phyloP scores from a whole-genome alignment of 2,329 filamentous ascomycete genomes.

The Phoma herbarum region DNA sequence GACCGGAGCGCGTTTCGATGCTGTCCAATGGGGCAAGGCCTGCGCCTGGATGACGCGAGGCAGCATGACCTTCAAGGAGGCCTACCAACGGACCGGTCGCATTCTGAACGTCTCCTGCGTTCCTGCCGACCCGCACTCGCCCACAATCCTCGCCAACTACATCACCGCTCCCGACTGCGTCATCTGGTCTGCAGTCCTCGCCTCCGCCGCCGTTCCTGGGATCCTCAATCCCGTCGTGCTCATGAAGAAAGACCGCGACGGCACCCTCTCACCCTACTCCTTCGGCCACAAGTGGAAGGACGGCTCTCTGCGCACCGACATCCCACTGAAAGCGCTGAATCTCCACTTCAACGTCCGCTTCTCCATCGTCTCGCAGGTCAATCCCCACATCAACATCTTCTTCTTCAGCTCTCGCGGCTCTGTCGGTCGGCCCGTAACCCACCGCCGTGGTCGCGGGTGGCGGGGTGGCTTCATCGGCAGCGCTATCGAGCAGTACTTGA shows the following conservation, averaged over 20 bases:
- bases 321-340: conserved; percentile 92
- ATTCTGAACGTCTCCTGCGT: conserved; percentile 97
- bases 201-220: conserved; percentile 93
- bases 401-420: conserved; percentile 96
- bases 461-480: conserved; percentile 93
- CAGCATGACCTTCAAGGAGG: conserved; percentile 92
- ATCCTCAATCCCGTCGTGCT: conserved; percentile 95
- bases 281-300: conserved; percentile 99
- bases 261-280: conserved; percentile 84
- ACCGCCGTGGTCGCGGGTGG: conserved; percentile 93
- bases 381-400: conserved; percentile 98
- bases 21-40: conserved; percentile 85
- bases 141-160: conserved; percentile 92
- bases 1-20: conserved; percentile 93
- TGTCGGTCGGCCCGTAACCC: conserved; percentile 91
- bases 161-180: conserved; percentile 95
- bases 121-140: conserved; percentile 93
- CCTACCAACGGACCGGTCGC: conserved; percentile 90
- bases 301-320: conserved; percentile 91
- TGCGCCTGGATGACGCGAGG: conserved; percentile 91
- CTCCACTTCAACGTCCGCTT: conserved; percentile 99
- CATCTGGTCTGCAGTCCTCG: conserved; percentile 95
- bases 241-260: conserved; percentile 82
- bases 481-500: conserved; percentile 92
- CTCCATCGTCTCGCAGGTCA: conserved; percentile 86